These are phyloP conservation scores for Curvularia lunata DNA, from an alignment of 2,329 filamentous ascomycete species.

Conservation along the genomic window DNA sequence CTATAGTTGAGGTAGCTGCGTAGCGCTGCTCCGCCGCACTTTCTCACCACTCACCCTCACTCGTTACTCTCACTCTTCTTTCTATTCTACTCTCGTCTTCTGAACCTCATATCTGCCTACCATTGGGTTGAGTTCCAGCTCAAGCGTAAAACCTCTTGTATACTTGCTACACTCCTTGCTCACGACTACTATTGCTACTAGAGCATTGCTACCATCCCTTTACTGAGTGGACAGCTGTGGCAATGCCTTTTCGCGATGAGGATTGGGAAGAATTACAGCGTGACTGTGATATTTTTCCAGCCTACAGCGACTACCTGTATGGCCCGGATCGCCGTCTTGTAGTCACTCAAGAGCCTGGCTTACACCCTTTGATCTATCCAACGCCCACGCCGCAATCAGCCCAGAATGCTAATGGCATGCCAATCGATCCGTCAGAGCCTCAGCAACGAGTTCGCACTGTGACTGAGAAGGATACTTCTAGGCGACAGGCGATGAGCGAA, in stretches of 20 bases:
- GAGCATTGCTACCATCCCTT: not conserved
- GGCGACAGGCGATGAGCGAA: not conserved
- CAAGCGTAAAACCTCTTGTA: not conserved
- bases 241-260: conserved; percentile 27
- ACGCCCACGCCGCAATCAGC: not conserved
- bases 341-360: conserved; percentile 21
- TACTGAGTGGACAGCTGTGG: not conserved
- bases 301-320: conserved; percentile 31
- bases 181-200: not conserved
- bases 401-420: conserved; percentile 10
- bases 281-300: conserved; percentile 29
- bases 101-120: not conserved
- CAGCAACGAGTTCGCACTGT: conserved; percentile 3
- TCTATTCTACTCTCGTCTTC: not conserved
- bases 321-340: conserved; percentile 22
- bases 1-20: not conserved
- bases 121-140: not conserved
- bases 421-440: not conserved
- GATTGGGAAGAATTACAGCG: conserved; percentile 29
- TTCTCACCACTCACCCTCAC: not conserved
- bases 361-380: conserved; percentile 24
- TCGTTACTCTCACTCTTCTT: not conserved
- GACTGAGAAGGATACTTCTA: not conserved
- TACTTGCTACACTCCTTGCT: not conserved
- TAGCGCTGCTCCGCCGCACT: conserved; percentile 6